Evolutionary conservation across 2,329 filamentous ascomycete genomes (phyloP), one percentile per base, ranked within the genome.

Genomic region (Pseudodiploospora longispora): DNA sequence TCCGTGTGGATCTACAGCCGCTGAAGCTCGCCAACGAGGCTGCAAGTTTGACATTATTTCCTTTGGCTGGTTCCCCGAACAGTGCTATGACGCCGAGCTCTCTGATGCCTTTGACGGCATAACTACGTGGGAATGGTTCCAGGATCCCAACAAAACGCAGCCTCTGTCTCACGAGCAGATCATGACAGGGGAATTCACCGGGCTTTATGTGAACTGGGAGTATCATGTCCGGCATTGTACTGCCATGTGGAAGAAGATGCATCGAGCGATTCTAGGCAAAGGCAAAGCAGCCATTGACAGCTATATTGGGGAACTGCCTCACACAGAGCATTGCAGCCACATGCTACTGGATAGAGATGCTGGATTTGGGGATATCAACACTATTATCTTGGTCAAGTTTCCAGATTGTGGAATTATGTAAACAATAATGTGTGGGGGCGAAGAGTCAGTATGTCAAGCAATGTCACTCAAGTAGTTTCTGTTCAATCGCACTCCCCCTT

Each of bases 201-300:
- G 37, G 7, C 27, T 47, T 29, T 47, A 36, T 35, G 45, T 47
- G n/a, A 43, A 43, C 10, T 43, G 45, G 45, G 38, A 47, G n/a
- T 47, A 47, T 34, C 45, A 43, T 9, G 5, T 43, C 6, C 27
- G n/a, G n/a, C 45, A 43, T 32, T 47, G 45, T 36, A 47, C 41
- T 10, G 32, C 32, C 33, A 47, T 47, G 45, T 47, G 45, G 41
- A 29, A 43, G 37, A 47, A 47, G 41, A 43, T 47, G 40, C 45
- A 47, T 19, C 36, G 45, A 8, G 45, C 45, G 12, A 33, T 47
- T 12, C 12, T 47, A 36, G 29, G 32, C 6, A 27, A 30, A 7
- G 30, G 44, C 6, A 27, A 36, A 42, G 10, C 27, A 27, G 41
- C 45, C 4, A 40, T 47, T 32, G 45, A 47, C 37, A 27, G 19